Base-by-base conservation (phyloP, 345 rosid species). In the Punica granatum region DNA sequence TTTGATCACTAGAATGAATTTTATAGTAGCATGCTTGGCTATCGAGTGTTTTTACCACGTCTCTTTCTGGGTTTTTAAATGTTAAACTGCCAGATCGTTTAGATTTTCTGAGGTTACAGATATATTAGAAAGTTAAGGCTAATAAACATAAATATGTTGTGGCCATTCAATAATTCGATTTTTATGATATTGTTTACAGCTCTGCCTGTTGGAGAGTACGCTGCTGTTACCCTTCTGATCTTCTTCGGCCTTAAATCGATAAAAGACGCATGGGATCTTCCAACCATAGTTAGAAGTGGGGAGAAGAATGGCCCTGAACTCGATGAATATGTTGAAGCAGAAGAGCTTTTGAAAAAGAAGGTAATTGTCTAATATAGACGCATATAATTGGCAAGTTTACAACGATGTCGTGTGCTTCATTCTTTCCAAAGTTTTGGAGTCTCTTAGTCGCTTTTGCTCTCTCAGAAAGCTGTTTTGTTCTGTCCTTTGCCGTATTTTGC, bases 221-320 rank as follows among this genome's bases (percentile, higher is more conserved):
- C 95, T 72, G 99, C 96, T 7, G 83, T 91, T 69, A 79, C 96
- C 59, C 92, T 94, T 72, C 83, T 94, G 30, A 68, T 88, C 80
- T 94, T 94, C 80, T 94, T 94, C 78, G 97, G 99, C 68, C 81
- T 94, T 66, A 94, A 94, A 83, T 85, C 99, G 58, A 85, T 94
- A 75, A 94, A 94, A 82, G 97, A 91, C 75, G 95, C 99, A 46
- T 94, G 99, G 97, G 86, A 86, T 70, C 83, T 90, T 79, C 97
- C 96, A 28, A 74, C 88, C 23, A 82, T 63, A 26, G 78, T 68
- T 56, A 86, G 83, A 81, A 77, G 63, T 67, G 89, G 92, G 68
- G 84, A 78, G 31, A 74, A 80, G 71, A 76, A 67, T 42, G 72
- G 90, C 69, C 76, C 83, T 30, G 96, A 81, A 72, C 96, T 89